A percentile compares a stretch with the other conserved stretches of the same genome.
These are phyloP conservation scores for Tanacetum coccineum DNA, from an alignment of 129 eudicot genomes.

Conservation along the genomic window DNA sequence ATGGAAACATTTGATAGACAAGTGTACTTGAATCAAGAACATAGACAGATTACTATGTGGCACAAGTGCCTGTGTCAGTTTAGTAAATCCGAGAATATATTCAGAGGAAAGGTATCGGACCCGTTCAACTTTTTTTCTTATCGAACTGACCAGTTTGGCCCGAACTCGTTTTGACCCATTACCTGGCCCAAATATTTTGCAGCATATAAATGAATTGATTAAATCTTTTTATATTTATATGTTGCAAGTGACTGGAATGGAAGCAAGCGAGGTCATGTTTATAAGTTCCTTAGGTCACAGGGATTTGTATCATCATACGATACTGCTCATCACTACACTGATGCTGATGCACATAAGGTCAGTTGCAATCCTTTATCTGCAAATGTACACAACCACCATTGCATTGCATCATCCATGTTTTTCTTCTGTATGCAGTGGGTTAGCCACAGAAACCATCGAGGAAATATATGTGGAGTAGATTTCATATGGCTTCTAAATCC, in stretches of 20 bases:
- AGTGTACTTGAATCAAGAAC: no score
- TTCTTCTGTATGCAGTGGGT: slow-evolving; percentile 63
- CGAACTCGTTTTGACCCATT: no score
- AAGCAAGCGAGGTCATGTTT: slow-evolving; percentile 92
- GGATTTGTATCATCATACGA: slow-evolving; percentile 97
- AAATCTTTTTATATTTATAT: neutral
- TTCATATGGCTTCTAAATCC: slow-evolving; percentile 99
- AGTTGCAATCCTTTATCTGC: neutral
- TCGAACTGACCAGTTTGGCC: no score
- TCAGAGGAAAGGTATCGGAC: no score
- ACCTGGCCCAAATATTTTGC: no score
- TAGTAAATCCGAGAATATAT: no score
- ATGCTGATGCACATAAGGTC: slow-evolving; percentile 97
- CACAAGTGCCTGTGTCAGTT: no score
- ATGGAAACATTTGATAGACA: no score
- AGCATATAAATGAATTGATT: no score
- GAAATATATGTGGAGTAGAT: slow-evolving; percentile 98
- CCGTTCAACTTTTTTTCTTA: no score
- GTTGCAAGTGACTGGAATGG: slow-evolving; percentile 93
- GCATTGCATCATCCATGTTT: neutral
- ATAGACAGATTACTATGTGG: no score
- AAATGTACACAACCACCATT: neutral
- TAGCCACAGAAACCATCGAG: slow-evolving; percentile 96
- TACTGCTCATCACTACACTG: slow-evolving; percentile 93
- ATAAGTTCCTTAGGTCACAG: slow-evolving; percentile 87